These are phyloP conservation scores for Triglochin maritima DNA, from an alignment of 106 monocot species.

Conservation along the genomic window DNA sequence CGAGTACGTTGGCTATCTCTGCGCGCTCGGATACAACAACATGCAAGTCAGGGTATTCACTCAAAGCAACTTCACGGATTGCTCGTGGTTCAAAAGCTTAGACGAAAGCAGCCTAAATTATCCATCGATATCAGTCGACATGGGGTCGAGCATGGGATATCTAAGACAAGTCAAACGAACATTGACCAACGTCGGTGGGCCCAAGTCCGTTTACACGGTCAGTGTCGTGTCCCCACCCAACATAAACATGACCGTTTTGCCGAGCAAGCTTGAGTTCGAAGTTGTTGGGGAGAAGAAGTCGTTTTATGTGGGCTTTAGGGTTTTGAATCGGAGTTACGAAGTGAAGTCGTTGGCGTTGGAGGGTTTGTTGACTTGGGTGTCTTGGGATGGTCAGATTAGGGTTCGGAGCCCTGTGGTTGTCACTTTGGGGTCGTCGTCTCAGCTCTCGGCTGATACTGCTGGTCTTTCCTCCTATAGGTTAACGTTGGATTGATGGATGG, in stretches of 20 bases:
- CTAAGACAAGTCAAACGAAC: neutral
- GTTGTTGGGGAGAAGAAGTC: neutral
- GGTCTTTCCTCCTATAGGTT: no score
- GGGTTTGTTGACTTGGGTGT: slow-evolving; percentile 4
- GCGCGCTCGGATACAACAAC: slow-evolving; percentile 6
- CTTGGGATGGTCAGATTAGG: neutral
- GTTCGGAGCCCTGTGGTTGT: slow-evolving; percentile 1
- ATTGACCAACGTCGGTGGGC: slow-evolving; percentile 7
- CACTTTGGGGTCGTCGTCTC: neutral
- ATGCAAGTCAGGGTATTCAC: neutral
- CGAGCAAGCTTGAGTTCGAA: neutral
- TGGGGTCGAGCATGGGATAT: neutral
- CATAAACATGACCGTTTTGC: neutral
- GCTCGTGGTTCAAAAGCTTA: neutral
- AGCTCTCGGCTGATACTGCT: no score
- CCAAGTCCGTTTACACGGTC: neutral
- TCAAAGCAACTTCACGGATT: neutral
- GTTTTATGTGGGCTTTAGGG: neutral
- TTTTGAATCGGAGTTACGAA: neutral
- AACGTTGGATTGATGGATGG: no score
- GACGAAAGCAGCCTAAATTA: slow-evolving; percentile 6
- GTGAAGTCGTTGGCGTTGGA: neutral
- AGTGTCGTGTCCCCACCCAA: neutral
- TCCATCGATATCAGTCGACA: slow-evolving; percentile 1
- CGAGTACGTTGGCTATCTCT: slow-evolving; percentile 12